phyloP scores from a whole-genome alignment of 78 protist species.

The Acrasis kona region DNA sequence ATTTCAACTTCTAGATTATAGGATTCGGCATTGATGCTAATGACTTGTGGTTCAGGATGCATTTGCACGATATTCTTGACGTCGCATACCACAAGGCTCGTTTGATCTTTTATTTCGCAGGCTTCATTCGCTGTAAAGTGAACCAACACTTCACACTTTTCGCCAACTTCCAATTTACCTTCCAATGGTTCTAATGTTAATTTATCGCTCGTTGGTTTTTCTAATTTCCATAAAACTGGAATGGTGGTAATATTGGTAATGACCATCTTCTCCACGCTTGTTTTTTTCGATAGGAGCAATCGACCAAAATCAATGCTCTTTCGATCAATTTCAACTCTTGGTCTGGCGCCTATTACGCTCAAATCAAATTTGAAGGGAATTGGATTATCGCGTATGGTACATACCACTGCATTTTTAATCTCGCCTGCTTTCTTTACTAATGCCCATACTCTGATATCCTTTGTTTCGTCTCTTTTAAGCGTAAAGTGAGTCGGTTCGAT shows the following conservation, averaged over 20 bases:
- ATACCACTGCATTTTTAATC: slow-evolving; percentile 17
- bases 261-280: background rate
- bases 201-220: no score
- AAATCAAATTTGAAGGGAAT: slow-evolving; percentile 29
- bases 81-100: slow-evolving; percentile 21
- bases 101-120: no score
- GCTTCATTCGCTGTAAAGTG: no score
- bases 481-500: no score
- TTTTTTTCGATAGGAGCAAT: slow-evolving; percentile 17
- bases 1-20: slow-evolving; percentile 21
- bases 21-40: slow-evolving; percentile 30
- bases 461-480: slow-evolving; percentile 46
- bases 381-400: slow-evolving; percentile 39
- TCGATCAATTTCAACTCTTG: background rate
- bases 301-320: slow-evolving; percentile 17
- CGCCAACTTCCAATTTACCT: no score
- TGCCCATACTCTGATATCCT: slow-evolving; percentile 32
- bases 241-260: slow-evolving; percentile 14
- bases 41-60: background rate
- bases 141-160: no score
- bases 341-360: slow-evolving; percentile 25
- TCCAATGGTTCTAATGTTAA: no score
- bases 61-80: background rate
- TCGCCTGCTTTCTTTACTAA: slow-evolving; percentile 9
- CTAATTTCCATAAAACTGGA: slow-evolving; percentile 13